Percentiles rank a stretch among this genome's conserved stretches.
Evolutionary conservation across 345 rosid genomes (phyloP).

Genomic region (Noccaea bulbosa): DNA sequence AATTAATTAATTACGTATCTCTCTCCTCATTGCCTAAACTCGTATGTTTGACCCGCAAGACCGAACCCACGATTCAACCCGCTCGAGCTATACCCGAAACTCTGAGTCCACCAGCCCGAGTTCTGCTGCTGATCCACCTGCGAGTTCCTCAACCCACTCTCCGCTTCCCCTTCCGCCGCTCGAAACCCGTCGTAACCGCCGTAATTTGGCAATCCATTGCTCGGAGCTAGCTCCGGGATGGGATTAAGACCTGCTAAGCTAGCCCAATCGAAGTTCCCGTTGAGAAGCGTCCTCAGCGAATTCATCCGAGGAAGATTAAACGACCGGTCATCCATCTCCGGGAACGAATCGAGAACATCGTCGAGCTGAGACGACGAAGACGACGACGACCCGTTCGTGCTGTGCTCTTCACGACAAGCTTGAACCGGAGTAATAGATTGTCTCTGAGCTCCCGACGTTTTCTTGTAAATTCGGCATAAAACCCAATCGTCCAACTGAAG

Average conservation of each 20-base stretch:
- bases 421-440: slow-evolving; percentile 36
- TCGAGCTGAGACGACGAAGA: slow-evolving; percentile 83
- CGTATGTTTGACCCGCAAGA: slow-evolving; percentile 58
- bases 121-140: slow-evolving; percentile 41
- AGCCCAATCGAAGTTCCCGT: slow-evolving; percentile 82
- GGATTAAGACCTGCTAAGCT: slow-evolving; percentile 59
- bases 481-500: slow-evolving; percentile 96
- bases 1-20: neutral
- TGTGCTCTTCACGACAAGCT: slow-evolving; percentile 60
- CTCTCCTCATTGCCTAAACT: slow-evolving; percentile 54
- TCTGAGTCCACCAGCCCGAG: slow-evolving; percentile 50
- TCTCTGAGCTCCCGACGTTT: slow-evolving; percentile 65
- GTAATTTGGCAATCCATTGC: slow-evolving; percentile 47
- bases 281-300: slow-evolving; percentile 52
- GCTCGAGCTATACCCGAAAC: slow-evolving; percentile 38
- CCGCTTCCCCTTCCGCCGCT: slow-evolving; percentile 69
- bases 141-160: slow-evolving; percentile 59
- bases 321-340: slow-evolving; percentile 60
- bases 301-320: slow-evolving; percentile 57
- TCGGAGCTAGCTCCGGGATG: slow-evolving; percentile 52
- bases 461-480: slow-evolving; percentile 86
- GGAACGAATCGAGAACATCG: slow-evolving; percentile 72
- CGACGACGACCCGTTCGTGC: slow-evolving; percentile 56
- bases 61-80: slow-evolving; percentile 63
- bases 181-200: slow-evolving; percentile 41